A percentile compares a stretch with the other conserved stretches of the same genome.
These are phyloP conservation scores for Hanseniaspora clermontiae DNA, from an alignment of 805 yeast species.

Conservation along the genomic window DNA sequence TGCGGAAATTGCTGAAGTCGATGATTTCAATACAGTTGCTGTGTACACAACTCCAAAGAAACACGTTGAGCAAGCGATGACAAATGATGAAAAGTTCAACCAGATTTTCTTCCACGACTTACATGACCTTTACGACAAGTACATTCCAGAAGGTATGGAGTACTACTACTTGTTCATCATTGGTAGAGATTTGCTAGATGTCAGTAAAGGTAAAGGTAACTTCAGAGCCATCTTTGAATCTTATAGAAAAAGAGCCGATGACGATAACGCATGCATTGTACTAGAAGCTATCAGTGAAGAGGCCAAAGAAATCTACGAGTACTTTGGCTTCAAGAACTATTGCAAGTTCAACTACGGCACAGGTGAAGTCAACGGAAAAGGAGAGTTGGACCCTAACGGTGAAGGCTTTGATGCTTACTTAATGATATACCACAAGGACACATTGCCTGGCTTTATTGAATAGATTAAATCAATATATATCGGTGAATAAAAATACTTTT, in stretches of 20 bases:
- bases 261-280: constrained; percentile 11
- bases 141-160: constrained; percentile 18
- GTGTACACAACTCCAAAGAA: constrained; percentile 13
- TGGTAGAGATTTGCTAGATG: constrained; percentile 14
- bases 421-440: constrained; percentile 26
- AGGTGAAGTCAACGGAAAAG: constrained; percentile 11
- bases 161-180: constrained; percentile 14
- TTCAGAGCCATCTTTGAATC: constrained; percentile 15
- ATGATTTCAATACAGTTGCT: constrained; percentile 15
- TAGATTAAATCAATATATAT: constrained; percentile 2
- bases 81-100: constrained; percentile 13
- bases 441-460: constrained; percentile 12
- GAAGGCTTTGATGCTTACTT: constrained; percentile 25
- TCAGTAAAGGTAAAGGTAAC: constrained; percentile 14
- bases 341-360: constrained; percentile 9
- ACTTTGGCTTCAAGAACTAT: constrained; percentile 10
- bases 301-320: constrained; percentile 14
- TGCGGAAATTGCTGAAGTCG: constrained; percentile 13
- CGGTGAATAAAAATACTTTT: constrained; percentile 50
- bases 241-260: constrained; percentile 13
- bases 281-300: constrained; percentile 15
- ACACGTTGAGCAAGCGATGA: constrained; percentile 13
- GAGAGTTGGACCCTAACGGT: constrained; percentile 22
- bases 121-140: constrained; percentile 18
- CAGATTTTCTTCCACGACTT: constrained; percentile 14